A percentile compares a stretch with the other conserved stretches of the same genome.
Conservation (phyloP, 805 yeast species). For the Barnettozyma californica region DNA sequence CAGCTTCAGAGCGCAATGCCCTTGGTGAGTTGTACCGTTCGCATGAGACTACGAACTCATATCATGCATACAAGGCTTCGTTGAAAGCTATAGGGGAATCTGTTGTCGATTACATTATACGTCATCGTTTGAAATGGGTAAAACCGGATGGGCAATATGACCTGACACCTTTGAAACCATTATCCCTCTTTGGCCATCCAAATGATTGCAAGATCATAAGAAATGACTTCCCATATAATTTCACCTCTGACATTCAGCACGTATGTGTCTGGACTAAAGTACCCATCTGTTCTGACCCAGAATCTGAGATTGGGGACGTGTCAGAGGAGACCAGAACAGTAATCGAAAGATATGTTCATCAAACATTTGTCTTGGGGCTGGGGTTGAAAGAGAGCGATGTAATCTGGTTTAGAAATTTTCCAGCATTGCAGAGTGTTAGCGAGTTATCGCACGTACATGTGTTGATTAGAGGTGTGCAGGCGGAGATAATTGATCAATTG, state of each 20-base stretch:
- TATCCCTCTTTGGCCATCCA: slow-evolving; percentile 23
- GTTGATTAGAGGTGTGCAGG: slow-evolving; percentile 32
- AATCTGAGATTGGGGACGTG: slow-evolving; percentile 44
- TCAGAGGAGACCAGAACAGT: slow-evolving; percentile 36
- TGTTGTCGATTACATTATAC: slow-evolving; percentile 44
- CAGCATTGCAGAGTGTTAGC: slow-evolving; percentile 60
- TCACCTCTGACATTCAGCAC: slow-evolving; percentile 47
- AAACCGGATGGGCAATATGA: slow-evolving; percentile 5
- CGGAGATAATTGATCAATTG: slow-evolving; percentile 1
- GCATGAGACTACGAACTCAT: slow-evolving; percentile 35
- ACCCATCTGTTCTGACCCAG: slow-evolving; percentile 35
- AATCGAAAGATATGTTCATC: slow-evolving; percentile 44
- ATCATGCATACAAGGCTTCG: slow-evolving; percentile 39
- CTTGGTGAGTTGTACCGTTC: slow-evolving; percentile 36
- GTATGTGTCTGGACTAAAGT: slow-evolving; percentile 65
- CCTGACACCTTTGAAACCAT: slow-evolving; percentile 14
- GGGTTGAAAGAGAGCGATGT: slow-evolving; percentile 32
- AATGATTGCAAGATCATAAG: slow-evolving; percentile 35
- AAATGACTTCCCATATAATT: slow-evolving; percentile 67
- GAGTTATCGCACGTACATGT: slow-evolving; percentile 70
- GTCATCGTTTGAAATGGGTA: slow-evolving; percentile 47
- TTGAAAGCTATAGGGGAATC: slow-evolving; percentile 33
- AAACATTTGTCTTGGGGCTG: slow-evolving; percentile 32
- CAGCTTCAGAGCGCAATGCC: slow-evolving; percentile 6
- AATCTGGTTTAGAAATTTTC: slow-evolving; percentile 70